Evolutionary conservation across 306 rosid species (phyloP).

Genomic region (Senna siamea): DNA sequence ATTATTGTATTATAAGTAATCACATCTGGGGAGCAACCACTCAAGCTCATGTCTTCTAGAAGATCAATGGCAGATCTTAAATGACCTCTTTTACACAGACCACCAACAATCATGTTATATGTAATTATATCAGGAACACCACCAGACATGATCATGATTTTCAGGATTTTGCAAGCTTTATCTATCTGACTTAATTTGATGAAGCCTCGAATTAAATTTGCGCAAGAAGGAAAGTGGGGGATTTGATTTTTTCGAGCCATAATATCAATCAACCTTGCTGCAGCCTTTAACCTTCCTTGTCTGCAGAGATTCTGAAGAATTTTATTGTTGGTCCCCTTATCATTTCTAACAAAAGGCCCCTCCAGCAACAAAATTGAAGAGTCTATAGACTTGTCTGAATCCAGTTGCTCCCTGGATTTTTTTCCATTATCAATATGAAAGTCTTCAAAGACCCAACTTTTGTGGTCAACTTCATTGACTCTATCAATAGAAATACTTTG

Average conservation of each 20-base stretch:
- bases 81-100: conserved; percentile 66
- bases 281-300: conserved; percentile 60
- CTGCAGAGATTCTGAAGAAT: conserved; percentile 65
- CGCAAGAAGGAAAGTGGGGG: conserved; percentile 72
- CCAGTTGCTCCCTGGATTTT: conserved; percentile 42
- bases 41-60: conserved; percentile 74
- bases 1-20: conserved; percentile 78
- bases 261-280: conserved; percentile 68
- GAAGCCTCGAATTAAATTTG: conserved; percentile 75
- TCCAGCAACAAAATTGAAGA: conserved; percentile 48
- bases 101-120: conserved; percentile 73
- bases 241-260: conserved; percentile 81
- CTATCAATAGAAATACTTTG: conserved; percentile 58
- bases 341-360: conserved; percentile 60
- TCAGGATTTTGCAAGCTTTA: conserved; percentile 61
- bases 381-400: conserved; percentile 39
- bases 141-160: conserved; percentile 76
- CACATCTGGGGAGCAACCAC: conserved; percentile 90
- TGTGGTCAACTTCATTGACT: conserved; percentile 52
- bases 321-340: conserved; percentile 61
- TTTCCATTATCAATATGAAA: conserved; percentile 33
- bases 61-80: conserved; percentile 63
- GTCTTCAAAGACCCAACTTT: conserved; percentile 43
- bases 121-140: conserved; percentile 83
- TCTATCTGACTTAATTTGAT: conserved; percentile 50